phyloP scores from a whole-genome alignment of 2,329 filamentous ascomycete genomes.

The Karstenula rhodostoma region DNA sequence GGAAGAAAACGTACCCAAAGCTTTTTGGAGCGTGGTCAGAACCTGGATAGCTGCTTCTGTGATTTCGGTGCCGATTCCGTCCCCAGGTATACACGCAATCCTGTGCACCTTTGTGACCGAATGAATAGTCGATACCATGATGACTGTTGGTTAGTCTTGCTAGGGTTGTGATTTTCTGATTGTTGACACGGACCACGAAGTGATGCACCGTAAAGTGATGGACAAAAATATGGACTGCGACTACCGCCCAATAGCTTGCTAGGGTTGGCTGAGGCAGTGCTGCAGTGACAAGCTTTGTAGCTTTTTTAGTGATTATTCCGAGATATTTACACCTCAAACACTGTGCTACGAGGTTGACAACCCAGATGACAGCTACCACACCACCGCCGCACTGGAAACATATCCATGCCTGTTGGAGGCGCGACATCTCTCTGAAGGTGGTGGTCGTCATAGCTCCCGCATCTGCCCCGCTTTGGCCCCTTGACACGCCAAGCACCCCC shows the following conservation, averaged over 20 bases:
- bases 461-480: constrained; percentile 14
- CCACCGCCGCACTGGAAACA: not conserved
- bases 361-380: not conserved
- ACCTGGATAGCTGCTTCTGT: constrained; percentile 38
- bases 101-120: constrained; percentile 38
- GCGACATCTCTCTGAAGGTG: not conserved
- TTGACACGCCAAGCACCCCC: constrained; percentile 10
- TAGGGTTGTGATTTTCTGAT: too few species aligned
- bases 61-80: constrained; percentile 45
- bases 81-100: constrained; percentile 44
- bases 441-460: constrained; percentile 1
- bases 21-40: constrained; percentile 54
- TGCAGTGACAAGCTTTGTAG: not conserved
- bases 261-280: not conserved
- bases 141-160: constrained; percentile 8
- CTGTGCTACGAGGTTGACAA: not conserved
- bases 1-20: constrained; percentile 31
- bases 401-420: not conserved
- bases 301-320: too few species aligned
- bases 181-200: too few species aligned
- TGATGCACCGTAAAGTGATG: too few species aligned
- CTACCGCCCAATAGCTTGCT: too few species aligned
- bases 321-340: too few species aligned
- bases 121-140: constrained; percentile 37
- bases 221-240: too few species aligned